Evolutionary conservation across 805 yeast species (phyloP).

Genomic region (Pichia scutulata): DNA sequence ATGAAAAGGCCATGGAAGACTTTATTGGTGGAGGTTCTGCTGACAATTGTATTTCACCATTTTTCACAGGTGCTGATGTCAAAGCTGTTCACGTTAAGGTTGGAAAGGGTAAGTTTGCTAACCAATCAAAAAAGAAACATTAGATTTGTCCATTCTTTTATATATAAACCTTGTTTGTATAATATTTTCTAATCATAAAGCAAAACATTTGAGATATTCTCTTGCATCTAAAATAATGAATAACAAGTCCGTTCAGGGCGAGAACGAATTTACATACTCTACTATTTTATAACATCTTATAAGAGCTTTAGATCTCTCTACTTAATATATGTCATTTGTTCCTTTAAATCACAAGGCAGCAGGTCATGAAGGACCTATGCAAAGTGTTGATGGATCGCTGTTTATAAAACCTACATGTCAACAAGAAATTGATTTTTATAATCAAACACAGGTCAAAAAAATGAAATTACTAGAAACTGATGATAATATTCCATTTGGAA

Average conservation of each 20-base stretch:
- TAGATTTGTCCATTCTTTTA: conserved; percentile 3
- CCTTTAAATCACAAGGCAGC: conserved; percentile 69
- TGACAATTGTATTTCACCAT: conserved; percentile 83
- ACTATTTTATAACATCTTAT: no score
- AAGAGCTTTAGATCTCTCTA: neutral
- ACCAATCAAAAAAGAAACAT: conserved; percentile 43
- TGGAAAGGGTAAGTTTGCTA: conserved; percentile 80
- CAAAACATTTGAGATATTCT: no score
- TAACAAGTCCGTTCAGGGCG: no score
- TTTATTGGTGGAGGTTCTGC: conserved; percentile 96
- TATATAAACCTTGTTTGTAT: neutral
- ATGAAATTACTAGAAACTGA: neutral
- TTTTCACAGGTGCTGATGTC: conserved; percentile 51
- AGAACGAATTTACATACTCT: no score
- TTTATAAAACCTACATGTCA: conserved; percentile 61
- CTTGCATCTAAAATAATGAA: neutral
- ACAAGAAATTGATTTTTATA: conserved; percentile 75
- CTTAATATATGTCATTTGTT: conserved; percentile 20
- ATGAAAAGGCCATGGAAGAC: conserved; percentile 76
- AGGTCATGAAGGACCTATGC: conserved; percentile 79
- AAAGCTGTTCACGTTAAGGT: conserved; percentile 61
- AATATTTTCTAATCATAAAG: neutral
- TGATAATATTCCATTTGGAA: conserved; percentile 26
- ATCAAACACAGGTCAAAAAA: conserved; percentile 20
- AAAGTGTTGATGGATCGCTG: conserved; percentile 53